phyloP scores from a whole-genome alignment of 306 rosid species.

The Ochetophila trinervis region DNA sequence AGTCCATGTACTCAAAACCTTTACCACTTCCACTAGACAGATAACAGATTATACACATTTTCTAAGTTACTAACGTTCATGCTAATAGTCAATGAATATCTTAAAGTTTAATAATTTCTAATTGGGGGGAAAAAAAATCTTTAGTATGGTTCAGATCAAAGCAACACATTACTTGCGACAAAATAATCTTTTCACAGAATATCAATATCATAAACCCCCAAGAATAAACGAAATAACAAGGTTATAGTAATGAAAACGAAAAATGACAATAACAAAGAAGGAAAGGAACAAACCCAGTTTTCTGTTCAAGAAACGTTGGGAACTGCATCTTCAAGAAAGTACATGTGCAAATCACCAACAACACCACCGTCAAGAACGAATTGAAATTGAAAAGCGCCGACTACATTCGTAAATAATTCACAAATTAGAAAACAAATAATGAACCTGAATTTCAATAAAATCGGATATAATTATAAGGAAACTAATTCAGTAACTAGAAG shows the following conservation, averaged over 20 bases:
- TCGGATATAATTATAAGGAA: background rate
- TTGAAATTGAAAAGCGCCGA: conserved; percentile 84
- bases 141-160: background rate
- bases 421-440: background rate
- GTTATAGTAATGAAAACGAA: background rate
- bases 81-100: background rate
- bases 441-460: conserved; percentile 4
- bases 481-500: background rate
- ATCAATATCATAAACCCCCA: background rate
- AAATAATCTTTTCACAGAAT: background rate
- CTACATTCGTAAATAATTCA: conserved; percentile 27
- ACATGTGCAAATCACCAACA: conserved; percentile 71
- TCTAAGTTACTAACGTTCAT: background rate
- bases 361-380: conserved; percentile 78
- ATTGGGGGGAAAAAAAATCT: background rate
- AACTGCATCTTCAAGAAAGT: conserved; percentile 80
- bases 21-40: background rate
- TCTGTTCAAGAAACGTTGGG: conserved; percentile 67
- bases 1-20: background rate
- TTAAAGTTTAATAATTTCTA: background rate
- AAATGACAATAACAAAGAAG: background rate
- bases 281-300: conserved; percentile 52
- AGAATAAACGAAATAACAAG: background rate
- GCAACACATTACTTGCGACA: background rate
- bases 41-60: background rate